Evolutionary conservation across 2,329 filamentous ascomycete genomes (phyloP).

Genomic region (Xylariales sp.): DNA sequence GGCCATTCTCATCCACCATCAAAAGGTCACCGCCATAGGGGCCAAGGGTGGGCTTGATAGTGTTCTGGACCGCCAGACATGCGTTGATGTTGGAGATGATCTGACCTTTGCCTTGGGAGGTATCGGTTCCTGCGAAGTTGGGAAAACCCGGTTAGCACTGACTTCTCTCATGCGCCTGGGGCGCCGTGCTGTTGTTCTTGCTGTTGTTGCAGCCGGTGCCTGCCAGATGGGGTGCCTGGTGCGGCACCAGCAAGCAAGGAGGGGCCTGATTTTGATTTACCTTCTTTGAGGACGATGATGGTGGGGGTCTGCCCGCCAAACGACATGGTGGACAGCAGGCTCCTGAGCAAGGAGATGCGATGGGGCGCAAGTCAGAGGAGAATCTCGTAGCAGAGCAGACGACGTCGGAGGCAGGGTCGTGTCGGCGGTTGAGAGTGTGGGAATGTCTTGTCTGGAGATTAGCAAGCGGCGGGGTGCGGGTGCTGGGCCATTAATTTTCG

Average conservation of each 20-base stretch:
- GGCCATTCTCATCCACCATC: conserved; percentile 92
- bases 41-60: conserved; percentile 91
- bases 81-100: conserved; percentile 98
- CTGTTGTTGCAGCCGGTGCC: conserved; percentile 4
- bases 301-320: conserved; percentile 97
- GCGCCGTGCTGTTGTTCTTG: conserved; percentile 1
- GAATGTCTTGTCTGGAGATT: background rate
- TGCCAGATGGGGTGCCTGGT: conserved; percentile 27
- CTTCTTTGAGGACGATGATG: conserved; percentile 96
- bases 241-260: conserved; percentile 25
- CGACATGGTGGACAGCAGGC: conserved; percentile 61
- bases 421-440: background rate
- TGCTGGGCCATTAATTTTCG: conserved; percentile 13
- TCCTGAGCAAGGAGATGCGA: no score
- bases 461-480: conserved; percentile 1
- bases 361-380: no score
- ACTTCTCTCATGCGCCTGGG: no score
- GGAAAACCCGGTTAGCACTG: conserved; percentile 6
- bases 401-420: no score
- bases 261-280: conserved; percentile 57
- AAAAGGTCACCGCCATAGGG: conserved; percentile 96
- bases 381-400: no score
- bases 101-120: conserved; percentile 95
- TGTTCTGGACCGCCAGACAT: conserved; percentile 90
- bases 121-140: conserved; percentile 72